Percentiles rank a stretch among this genome's conserved stretches.
Evolutionary conservation across 1,284 basidiomycete species (phyloP).

Genomic region (Leccinum fallax): DNA sequence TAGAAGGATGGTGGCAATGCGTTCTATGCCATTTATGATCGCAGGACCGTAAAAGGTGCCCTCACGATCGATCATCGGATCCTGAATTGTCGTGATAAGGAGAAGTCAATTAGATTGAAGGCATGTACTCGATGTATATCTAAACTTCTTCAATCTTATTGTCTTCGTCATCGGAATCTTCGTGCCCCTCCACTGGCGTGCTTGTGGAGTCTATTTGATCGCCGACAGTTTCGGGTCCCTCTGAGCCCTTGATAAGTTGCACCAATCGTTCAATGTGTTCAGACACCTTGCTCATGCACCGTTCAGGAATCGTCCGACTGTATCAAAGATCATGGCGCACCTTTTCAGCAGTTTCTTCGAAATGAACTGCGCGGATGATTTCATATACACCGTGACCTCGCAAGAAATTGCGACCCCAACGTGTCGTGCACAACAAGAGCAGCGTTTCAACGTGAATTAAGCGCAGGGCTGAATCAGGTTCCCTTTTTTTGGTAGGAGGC

Average conservation of each 20-base stretch:
- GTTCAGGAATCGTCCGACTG: constrained; percentile 12
- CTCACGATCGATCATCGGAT: not conserved
- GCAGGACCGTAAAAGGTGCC: not conserved
- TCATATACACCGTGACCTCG: constrained; percentile 86
- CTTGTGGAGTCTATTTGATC: constrained; percentile 27
- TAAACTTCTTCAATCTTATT: constrained; percentile 57
- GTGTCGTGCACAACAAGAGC: constrained; percentile 85
- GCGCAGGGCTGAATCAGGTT: constrained; percentile 79
- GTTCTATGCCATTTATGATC: constrained; percentile 1
- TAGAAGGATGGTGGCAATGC: not conserved
- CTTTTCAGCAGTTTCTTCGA: constrained; percentile 79
- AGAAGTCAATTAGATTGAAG: constrained; percentile 12
- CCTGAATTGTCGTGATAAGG: constrained; percentile 3
- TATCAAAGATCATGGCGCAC: constrained; percentile 42
- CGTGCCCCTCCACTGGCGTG: constrained; percentile 31
- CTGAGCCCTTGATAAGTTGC: constrained; percentile 71
- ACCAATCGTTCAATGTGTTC: constrained; percentile 76
- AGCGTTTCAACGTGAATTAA: constrained; percentile 89
- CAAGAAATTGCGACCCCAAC: constrained; percentile 83
- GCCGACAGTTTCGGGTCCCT: constrained; percentile 52
- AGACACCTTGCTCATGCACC: constrained; percentile 46
- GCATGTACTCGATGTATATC: constrained; percentile 20
- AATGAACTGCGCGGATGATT: constrained; percentile 81
- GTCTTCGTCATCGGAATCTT: constrained; percentile 51
- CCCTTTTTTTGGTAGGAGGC: constrained; percentile 82